Base-by-base conservation (phyloP, 192 early-diverging fungal genomes). In the Paraglomus brasilianum region DNA sequence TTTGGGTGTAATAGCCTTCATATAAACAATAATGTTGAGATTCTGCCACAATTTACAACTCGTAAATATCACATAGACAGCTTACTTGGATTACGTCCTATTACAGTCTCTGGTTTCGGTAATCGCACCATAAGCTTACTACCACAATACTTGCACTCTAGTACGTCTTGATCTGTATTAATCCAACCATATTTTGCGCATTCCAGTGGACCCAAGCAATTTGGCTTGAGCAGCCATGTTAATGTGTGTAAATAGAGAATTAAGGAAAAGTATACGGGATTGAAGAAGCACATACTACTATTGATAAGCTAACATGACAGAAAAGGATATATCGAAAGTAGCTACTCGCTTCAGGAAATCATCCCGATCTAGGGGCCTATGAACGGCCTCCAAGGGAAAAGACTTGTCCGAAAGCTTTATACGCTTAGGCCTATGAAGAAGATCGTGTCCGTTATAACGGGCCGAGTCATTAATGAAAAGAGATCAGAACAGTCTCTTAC, bases 251-350 rank as follows among this genome's bases (percentile, higher is more conserved):
- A 44, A 2, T 13, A 44, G 30, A 14, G 30, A 30, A 30, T 66
- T 39, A 51, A 50, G 36, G 6, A 40, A 50, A 10, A 51, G 14
- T 36, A 38, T 49, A 50, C 19, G 40, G 5, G n/a, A 43, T 43
- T 55, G 44, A 19, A 55, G 5, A 50, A 5, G 4, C 13, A 40
- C 43, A 14, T 46, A n/a, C 51, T 30, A 30, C 30, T 3, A 30
- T 30, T 30, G 30, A 30, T 30, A 30, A 46, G 21, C 8, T 15
- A 43, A 8, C 14, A 14, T 42, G 17, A 45, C 5, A n/a, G 15
- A 19, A 69, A 69, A 69, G 55, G 67, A 69, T 69, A 69, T 69
- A 38, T 10, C 19, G 43, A 58, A 69, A 38, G 67, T 58, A 19
- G 53, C 38, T 40, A 69, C 53, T 41, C 67, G 53, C 30, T 19